Base-by-base conservation (phyloP, 208 protist genomes). In the Trichomonas gallinae region DNA sequence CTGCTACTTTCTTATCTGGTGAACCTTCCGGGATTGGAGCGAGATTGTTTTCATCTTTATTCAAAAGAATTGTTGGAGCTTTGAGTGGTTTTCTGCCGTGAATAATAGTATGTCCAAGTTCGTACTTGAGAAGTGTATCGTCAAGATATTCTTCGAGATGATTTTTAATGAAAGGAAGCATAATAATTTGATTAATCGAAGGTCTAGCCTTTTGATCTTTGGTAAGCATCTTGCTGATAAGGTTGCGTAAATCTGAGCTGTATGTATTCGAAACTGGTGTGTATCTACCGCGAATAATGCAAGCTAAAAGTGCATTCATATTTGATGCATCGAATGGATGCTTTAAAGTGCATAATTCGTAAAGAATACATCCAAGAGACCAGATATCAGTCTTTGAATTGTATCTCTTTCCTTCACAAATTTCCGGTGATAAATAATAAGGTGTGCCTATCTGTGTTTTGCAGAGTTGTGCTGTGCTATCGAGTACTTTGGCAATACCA, bases 401-500 rank as follows among this genome's bases (percentile, higher is more conserved):
- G 36, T 93, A 93, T 10, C 44, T 51, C 38, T 51, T 93, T 2
- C 87, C 87, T 93, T 93, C 87, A 17, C 87, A 93, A 51, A 93
- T 93, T 38, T 93, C 87, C 1, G 87, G 87, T 58, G 87, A 93
- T 93, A 93, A 93, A 93, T 93, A 93, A 93, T 51, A 93, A 34
- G 87, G 87, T 15, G 87, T 93, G n/a, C 87, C 87, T 17, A 93
- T 93, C 44, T 93, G 87, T 51, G 87, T 93, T 51, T 40, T 34
- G 36, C 87, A 93, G 17, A 93, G 31, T 51, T 93, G 87, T 1
- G 45, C 42, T 34, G 87, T 93, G 31, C 44, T 34, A 9, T 93
- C 87, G n/a, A 93, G 87, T 49, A 93, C 87, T 15, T 40, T 48
- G 0, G 87, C 87, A 51, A 98, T 98, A 72, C 98, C 98, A 97